phyloP scores from a whole-genome alignment of 1,139 yeast species.

The Debaryomyces subglobosus region DNA sequence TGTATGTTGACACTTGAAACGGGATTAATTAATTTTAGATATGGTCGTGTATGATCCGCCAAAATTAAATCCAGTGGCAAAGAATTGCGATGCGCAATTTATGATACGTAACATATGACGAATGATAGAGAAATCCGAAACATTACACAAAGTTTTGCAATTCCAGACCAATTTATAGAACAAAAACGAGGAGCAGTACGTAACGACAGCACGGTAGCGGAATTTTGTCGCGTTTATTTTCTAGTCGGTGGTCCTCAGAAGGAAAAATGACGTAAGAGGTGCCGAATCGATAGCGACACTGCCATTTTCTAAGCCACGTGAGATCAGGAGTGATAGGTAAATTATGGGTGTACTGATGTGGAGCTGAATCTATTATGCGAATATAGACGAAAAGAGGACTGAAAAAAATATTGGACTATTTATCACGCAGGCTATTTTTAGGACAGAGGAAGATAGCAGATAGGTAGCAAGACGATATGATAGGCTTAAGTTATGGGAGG shows the following conservation, averaged over 20 bases:
- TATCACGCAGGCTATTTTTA: background rate
- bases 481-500: background rate
- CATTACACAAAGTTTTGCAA: conserved; percentile 4
- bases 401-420: background rate
- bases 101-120: background rate
- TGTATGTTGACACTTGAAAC: conserved; percentile 8
- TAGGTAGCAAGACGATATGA: no score
- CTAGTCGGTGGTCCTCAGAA: background rate
- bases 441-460: background rate
- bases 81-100: background rate
- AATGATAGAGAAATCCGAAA: background rate
- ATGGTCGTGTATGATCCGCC: conserved; percentile 6
- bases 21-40: conserved; percentile 5
- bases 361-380: background rate
- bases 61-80: conserved; percentile 2
- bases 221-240: background rate
- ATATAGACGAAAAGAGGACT: background rate
- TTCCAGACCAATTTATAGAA: conserved; percentile 4
- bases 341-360: background rate
- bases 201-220: background rate
- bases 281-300: background rate
- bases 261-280: background rate
- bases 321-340: background rate
- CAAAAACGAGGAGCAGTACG: background rate
- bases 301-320: background rate